Base-by-base conservation (phyloP, 495 filamentous ascomycete species). In the Lasiosphaeria hispida region DNA sequence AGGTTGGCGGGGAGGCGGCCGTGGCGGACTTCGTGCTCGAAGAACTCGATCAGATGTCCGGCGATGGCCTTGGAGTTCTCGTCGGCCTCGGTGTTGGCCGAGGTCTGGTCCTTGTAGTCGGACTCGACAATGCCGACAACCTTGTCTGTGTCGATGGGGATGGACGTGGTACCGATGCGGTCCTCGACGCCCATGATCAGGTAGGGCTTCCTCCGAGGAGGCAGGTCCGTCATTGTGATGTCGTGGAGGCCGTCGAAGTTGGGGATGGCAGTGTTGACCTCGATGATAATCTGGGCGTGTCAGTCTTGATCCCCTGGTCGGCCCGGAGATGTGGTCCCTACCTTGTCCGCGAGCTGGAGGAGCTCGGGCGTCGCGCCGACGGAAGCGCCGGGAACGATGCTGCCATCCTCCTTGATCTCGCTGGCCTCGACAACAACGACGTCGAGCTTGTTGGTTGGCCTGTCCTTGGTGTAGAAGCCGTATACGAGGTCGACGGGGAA, bases 221-320 rank as follows among this genome's bases (percentile, higher is more conserved):
- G 91, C 1, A 92, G 79, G 54, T 94, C 87, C 5, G 87, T 88
- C 84, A 91, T 87, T 43, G 87, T 89, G 73, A 96, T 96, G 65
- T 96, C 91, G 77, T 96, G 91, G 34, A 96, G 81, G 48, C 91
- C 91, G 70, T 94, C 87, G 65, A 96, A 91, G 35, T 84, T 90
- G 7, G 91, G 91, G 39, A 87, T 83, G 5, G 89, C 76, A 1
- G 91, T 96, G 78, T 96, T 96, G 72, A 96, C 89, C 75, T 96
- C 91, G 62, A 96, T 90, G 64, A 96, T 91, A 71, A 96, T 87
- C 79, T 79, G 45, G 11, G 1, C 10, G 15, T 11, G 48, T 65
- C 49, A 63, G 35, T 35, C 40, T 57, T 60, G 18, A 60, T 48
- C 34, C 11, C 1, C 8, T 6, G 6, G 14, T n/a, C 15, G 0